phyloP scores from a whole-genome alignment of 768 basidiomycete genomes.

The Calocybe gangraenosa region DNA sequence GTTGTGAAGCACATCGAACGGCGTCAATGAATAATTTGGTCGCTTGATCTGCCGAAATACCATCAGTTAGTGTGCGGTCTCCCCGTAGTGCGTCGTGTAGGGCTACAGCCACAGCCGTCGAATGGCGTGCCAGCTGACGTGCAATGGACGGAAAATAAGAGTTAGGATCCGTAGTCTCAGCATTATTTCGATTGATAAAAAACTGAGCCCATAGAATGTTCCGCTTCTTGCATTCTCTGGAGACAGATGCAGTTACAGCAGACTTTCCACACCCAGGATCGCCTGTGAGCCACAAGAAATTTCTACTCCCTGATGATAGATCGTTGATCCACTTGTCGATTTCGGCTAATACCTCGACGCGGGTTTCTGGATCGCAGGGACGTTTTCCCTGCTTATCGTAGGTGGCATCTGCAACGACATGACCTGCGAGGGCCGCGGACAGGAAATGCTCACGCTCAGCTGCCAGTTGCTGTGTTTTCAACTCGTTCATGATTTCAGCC shows the following conservation, averaged over 20 bases:
- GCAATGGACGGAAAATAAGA: too few relatives aligned
- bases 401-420: slow-evolving; percentile 9
- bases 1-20: slow-evolving; percentile 4
- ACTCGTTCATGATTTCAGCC: background rate
- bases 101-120: slow-evolving; percentile 1
- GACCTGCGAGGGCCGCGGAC: background rate
- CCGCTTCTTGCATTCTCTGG: too few relatives aligned
- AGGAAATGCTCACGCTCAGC: background rate
- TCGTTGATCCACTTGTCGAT: slow-evolving; percentile 13
- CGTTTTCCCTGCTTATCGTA: slow-evolving; percentile 14
- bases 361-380: slow-evolving; percentile 14
- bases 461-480: background rate
- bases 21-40: slow-evolving; percentile 8
- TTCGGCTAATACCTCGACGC: slow-evolving; percentile 10
- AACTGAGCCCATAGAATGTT: too few relatives aligned
- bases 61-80: slow-evolving; percentile 6
- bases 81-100: slow-evolving; percentile 11
- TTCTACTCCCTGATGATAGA: background rate
- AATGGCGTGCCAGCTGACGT: slow-evolving; percentile 10
- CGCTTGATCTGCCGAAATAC: slow-evolving; percentile 12
- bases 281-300: slow-evolving; percentile 16
- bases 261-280: too few relatives aligned
- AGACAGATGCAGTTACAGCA: too few relatives aligned
- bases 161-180: too few relatives aligned
- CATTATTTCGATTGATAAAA: too few relatives aligned